phyloP scores from a whole-genome alignment of 148 eudicot species.

The Linanthus parryae region DNA sequence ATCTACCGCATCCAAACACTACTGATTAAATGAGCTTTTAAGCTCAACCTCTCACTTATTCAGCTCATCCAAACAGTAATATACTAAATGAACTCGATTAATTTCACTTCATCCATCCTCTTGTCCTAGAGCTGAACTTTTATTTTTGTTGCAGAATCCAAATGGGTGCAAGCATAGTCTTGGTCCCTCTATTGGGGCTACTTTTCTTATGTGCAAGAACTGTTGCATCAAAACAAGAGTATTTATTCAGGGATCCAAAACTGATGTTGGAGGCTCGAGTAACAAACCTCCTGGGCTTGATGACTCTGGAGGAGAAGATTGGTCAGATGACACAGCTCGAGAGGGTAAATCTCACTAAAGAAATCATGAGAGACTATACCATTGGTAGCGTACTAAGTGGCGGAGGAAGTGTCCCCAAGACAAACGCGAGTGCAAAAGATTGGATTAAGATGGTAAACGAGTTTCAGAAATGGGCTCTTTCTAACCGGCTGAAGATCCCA shows the following conservation, averaged over 20 bases:
- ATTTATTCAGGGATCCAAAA: not conserved
- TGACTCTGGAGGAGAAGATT: conserved; percentile 7
- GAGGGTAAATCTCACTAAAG: not conserved
- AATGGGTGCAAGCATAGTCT: conserved; percentile 9
- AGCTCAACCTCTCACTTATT: not conserved
- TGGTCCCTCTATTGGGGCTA: conserved; percentile 5
- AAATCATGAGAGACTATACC: not conserved
- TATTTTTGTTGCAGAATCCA: conserved; percentile 2
- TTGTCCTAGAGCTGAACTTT: too few species aligned
- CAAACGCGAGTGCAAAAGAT: not conserved
- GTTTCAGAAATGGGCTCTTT: conserved; percentile 7
- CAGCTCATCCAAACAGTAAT: not conserved
- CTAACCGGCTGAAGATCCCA: not conserved
- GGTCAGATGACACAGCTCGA: conserved; percentile 12
- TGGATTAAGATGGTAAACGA: conserved; percentile 7
- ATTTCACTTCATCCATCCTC: too few species aligned
- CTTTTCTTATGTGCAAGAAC: conserved; percentile 3
- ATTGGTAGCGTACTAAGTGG: conserved; percentile 3
- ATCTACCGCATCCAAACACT: not conserved
- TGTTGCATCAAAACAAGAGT: not conserved
- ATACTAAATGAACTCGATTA: not conserved
- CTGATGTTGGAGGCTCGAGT: conserved; percentile 5
- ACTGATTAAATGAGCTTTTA: not conserved
- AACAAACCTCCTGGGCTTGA: not conserved
- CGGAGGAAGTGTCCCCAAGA: not conserved